A percentile compares a stretch with the other conserved stretches of the same genome.
Evolutionary conservation across 371 early-diverging fungal genomes (phyloP).

Genomic region (Nematocida minor): DNA sequence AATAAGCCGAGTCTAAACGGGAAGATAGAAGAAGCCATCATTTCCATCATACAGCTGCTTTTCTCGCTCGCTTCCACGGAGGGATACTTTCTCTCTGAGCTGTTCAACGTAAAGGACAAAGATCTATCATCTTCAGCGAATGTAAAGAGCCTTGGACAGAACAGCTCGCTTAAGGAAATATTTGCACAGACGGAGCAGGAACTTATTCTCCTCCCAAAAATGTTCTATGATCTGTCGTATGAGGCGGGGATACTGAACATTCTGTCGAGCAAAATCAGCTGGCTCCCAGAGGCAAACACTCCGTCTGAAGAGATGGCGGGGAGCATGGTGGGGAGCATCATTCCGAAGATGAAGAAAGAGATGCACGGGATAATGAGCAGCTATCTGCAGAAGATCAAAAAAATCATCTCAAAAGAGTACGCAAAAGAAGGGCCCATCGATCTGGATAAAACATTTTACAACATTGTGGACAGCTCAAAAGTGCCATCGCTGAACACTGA

Average conservation of each 20-base stretch:
- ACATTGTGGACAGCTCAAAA: conserved; percentile 7
- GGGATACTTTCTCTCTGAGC: conserved; percentile 32
- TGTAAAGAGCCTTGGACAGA: no score
- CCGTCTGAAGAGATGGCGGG: not conserved
- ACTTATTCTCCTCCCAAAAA: not conserved
- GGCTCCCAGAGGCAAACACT: not conserved
- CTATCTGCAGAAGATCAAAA: conserved; percentile 17
- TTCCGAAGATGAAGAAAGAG: not conserved
- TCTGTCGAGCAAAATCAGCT: not conserved
- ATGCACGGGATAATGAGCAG: not conserved
- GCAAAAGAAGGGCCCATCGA: conserved; percentile 34
- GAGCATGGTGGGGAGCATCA: not conserved
- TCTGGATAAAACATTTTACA: conserved; percentile 29
- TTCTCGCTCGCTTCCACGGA: not conserved
- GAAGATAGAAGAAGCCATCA: conserved; percentile 43
- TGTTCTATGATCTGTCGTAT: not conserved
- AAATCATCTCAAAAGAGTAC: conserved; percentile 41
- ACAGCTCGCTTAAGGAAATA: not conserved
- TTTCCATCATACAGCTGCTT: not conserved
- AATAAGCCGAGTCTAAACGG: conserved; percentile 23
- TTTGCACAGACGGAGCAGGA: conserved; percentile 9
- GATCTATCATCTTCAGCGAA: no score
- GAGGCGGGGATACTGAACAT: conserved; percentile 19
- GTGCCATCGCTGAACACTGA: conserved; percentile 37
- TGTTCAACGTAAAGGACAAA: not conserved